Base-by-base conservation (phyloP, 176 grass and related monocot species). In the Rhipidocladum racemiflorum region DNA sequence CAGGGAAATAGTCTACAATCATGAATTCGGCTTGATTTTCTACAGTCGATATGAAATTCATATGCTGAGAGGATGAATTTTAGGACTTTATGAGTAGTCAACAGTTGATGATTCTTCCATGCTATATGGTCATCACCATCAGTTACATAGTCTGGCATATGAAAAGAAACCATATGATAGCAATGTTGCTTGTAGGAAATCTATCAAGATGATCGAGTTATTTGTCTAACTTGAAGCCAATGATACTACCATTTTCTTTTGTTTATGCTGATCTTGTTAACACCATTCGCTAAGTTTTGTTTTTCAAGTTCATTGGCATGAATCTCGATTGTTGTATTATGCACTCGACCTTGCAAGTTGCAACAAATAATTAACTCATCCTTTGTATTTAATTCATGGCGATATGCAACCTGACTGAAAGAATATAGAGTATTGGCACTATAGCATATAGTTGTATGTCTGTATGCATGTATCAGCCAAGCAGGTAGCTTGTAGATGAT, bases 401-500 rank as follows among this genome's bases (percentile, higher is more conserved):
- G 34, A 34, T 4, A 8, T 6, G 60, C 8, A 50, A 34, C 29
- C 77, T 25, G 12, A 50, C n/a, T 66, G 32, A 65, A 36, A 66
- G 4, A 79, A 48, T 49, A 30, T 13, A 34, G 42, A 20, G 9
- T 49, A 48, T 30, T 62, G 11, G 24, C 44, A 14, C 1, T 79
- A 51, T 30, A 45, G 24, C 24, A 46, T 59, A 63, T 46, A 7
- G 9, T 21, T 59, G 4, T n/a, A n/a, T n/a, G n/a, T n/a, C n/a
- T n/a, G n/a, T n/a, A n/a, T n/a, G n/a, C n/a, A n/a, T n/a, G n/a
- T 81, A 42, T 46, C 79, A 70, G 25, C 57, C 10, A 15, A 61
- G 30, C 29, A n/a, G 15, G 6, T 71, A 6, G 2, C 79, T 11
- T 78, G 14, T 53, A 56, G 59, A 72, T 83, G 17, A 63, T 55